phyloP scores from a whole-genome alignment of 2,329 filamentous ascomycete species.

The Truncatella angustata region DNA sequence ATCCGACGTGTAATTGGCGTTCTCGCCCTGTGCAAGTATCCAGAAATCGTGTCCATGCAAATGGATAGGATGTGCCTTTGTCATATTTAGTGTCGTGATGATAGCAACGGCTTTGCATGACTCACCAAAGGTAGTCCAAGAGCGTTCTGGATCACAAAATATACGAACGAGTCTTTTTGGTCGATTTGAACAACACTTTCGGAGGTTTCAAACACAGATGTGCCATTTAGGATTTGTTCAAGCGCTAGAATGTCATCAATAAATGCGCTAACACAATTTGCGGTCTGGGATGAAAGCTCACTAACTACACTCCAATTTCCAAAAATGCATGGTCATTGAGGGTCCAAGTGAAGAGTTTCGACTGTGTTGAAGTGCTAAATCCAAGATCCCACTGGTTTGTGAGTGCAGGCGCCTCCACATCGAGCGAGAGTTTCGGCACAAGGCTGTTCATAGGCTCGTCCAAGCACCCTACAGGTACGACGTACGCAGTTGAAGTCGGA shows the following conservation, averaged over 20 bases:
- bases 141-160: constrained; percentile 29
- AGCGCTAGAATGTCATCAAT: constrained; percentile 36
- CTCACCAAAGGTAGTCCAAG: constrained; percentile 11
- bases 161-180: constrained; percentile 31
- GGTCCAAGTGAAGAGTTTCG: constrained; percentile 44
- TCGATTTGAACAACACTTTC: constrained; percentile 30
- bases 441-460: constrained; percentile 33
- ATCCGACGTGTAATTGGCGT: constrained; percentile 25
- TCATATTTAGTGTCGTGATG: neutral
- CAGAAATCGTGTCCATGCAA: constrained; percentile 44
- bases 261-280: constrained; percentile 11
- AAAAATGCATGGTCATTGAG: constrained; percentile 46
- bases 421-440: constrained; percentile 31
- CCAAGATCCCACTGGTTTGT: constrained; percentile 26
- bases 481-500: constrained; percentile 16
- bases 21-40: constrained; percentile 31
- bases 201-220: constrained; percentile 18
- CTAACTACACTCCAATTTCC: constrained; percentile 47
- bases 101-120: neutral
- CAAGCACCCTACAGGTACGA: constrained; percentile 24
- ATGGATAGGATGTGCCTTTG: constrained; percentile 38
- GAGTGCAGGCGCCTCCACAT: constrained; percentile 22
- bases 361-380: constrained; percentile 18
- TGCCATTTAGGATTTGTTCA: constrained; percentile 25
- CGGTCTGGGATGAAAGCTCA: constrained; percentile 22